Base-by-base conservation (phyloP, 2,329 filamentous ascomycete species). In the Knoxdaviesia capensis region DNA sequence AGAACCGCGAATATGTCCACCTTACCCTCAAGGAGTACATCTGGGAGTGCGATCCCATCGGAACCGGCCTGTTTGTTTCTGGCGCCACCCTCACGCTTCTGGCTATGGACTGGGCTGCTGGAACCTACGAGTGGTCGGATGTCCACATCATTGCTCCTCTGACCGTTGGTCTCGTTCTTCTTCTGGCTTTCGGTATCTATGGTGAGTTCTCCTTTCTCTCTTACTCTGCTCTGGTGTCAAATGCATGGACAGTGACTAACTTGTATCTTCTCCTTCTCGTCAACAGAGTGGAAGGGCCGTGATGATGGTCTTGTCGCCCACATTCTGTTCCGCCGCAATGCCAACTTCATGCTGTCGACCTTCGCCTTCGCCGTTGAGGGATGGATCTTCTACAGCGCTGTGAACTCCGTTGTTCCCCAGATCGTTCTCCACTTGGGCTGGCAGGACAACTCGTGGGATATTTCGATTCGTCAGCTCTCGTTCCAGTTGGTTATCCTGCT, bases 291-390 rank as follows among this genome's bases (percentile, higher is more conserved):
- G 68, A 69, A 66, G 49, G 69, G 66, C 2, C 56, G 69, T 43
- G 49, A 53, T 6, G 69, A 73, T 46, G 69, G 69, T 4, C 62
- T 73, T 6, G 57, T 72, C 0, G 67, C 69, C 0, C 69, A 73
- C 48, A 60, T 70, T 34, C 71, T 72, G 57, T 73, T 73, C 54
- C 56, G 53, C 31, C 54, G 57, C 1, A 67, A 68, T 8, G 63
- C 63, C 8, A 74, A 74, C 50, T 73, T 74, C 48, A 62, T 59
- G 6, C 60, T 71, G 4, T 63, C 68, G 2, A 61, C 66, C 7
- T 70, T 71, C 49, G 69, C 69, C 4, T 72, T 72, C 46, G 63
- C 64, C 3, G 65, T 72, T 33, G 69, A 74, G 53, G 69, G 69
- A 9, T 74, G 68, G 68, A 68, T 73, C 43, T 73, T 70, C 50